Evolutionary conservation across 139 green algal species (phyloP).

Genomic region (Volvox africanus): DNA sequence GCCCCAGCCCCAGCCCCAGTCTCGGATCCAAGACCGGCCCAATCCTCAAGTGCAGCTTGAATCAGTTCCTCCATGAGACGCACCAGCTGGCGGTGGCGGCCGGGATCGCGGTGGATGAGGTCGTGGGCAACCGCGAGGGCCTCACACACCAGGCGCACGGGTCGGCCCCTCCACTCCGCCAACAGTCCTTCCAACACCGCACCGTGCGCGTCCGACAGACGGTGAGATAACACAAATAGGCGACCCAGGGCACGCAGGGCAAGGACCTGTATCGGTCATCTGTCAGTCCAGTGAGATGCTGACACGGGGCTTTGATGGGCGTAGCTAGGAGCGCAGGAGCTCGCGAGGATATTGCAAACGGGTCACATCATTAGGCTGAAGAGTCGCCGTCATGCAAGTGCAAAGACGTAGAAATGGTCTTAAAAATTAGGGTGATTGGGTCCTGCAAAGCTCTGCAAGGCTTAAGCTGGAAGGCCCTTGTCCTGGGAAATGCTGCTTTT

Average conservation of each 20-base stretch:
- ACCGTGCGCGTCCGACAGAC: background rate
- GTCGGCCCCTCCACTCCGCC: background rate
- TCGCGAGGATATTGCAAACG: too few relatives aligned
- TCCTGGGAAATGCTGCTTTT: too few relatives aligned
- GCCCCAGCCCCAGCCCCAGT: background rate
- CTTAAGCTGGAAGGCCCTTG: too few relatives aligned
- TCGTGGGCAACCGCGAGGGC: background rate
- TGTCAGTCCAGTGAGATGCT: background rate
- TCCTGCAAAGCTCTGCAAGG: too few relatives aligned
- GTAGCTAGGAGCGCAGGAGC: too few relatives aligned
- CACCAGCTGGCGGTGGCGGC: conserved; percentile 28
- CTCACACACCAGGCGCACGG: conserved; percentile 7
- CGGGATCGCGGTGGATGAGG: background rate
- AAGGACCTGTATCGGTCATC: background rate
- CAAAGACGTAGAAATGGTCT: too few relatives aligned
- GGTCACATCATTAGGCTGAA: too few relatives aligned
- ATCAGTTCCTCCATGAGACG: background rate
- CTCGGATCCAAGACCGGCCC: background rate
- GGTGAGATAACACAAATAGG: background rate
- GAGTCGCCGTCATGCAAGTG: too few relatives aligned
- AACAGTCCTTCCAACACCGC: background rate
- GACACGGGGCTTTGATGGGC: too few relatives aligned
- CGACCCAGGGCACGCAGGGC: conserved; percentile 18
- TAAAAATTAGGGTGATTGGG: too few relatives aligned
- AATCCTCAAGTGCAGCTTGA: background rate